A percentile compares a stretch with the other conserved stretches of the same genome.
Conservation (phyloP, 345 rosid genomes). For the Geranium brycei region DNA sequence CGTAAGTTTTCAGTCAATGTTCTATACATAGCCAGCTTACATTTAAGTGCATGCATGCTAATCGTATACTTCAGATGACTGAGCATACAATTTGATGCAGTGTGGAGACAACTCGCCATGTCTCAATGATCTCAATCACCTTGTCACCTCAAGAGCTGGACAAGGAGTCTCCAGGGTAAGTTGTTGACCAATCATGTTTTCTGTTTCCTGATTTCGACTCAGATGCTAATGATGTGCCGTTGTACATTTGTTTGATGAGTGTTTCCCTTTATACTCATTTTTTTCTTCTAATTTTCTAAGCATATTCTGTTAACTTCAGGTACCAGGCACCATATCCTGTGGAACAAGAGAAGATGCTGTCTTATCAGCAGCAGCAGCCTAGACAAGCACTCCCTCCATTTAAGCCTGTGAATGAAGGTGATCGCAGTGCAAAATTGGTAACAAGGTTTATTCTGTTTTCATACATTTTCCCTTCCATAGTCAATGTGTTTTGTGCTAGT, state of each 20-base stretch:
- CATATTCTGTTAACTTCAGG: slow-evolving; percentile 20
- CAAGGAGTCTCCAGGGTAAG: slow-evolving; percentile 70
- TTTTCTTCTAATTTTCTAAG: neutral
- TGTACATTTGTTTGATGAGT: neutral
- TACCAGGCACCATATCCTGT: slow-evolving; percentile 62
- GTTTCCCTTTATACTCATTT: neutral
- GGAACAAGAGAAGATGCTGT: slow-evolving; percentile 49
- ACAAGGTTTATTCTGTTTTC: slow-evolving; percentile 4
- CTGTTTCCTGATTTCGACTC: neutral
- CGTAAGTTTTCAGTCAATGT: slow-evolving; percentile 33
- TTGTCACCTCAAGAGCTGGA: slow-evolving; percentile 63
- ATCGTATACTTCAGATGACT: neutral
- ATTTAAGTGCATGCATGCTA: slow-evolving; percentile 1
- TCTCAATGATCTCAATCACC: slow-evolving; percentile 85
- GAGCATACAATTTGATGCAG: slow-evolving; percentile 34
- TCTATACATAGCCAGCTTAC: neutral
- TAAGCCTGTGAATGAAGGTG: slow-evolving; percentile 60
- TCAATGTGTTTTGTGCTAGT: slow-evolving; percentile 11
- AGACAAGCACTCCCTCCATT: slow-evolving; percentile 36
- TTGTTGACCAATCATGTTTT: neutral
- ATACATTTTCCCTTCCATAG: neutral
- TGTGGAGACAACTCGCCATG: slow-evolving; percentile 88
- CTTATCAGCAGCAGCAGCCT: slow-evolving; percentile 38
- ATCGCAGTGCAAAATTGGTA: neutral
- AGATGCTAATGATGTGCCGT: neutral